A percentile compares a stretch with the other conserved stretches of the same genome.
Conservation (phyloP, 441 rosid species). For the Erodium texanum region DNA sequence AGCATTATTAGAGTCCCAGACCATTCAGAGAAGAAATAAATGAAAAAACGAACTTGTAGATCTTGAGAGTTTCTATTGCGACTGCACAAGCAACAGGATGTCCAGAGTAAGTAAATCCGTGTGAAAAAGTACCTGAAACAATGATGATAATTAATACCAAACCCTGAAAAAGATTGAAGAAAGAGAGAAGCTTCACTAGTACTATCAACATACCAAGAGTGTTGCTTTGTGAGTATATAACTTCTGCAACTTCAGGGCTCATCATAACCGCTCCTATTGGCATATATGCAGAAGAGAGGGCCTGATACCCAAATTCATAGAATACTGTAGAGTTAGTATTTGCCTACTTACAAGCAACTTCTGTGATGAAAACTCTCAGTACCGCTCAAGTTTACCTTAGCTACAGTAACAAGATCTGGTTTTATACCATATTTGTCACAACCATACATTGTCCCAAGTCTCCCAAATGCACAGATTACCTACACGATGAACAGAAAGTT, state of each 20-base stretch:
- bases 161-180: constrained; percentile 10
- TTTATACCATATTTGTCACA: constrained; percentile 77
- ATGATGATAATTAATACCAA: constrained; percentile 14
- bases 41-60: constrained; percentile 52
- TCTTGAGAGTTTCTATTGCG: constrained; percentile 69
- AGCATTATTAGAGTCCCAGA: too few relatives aligned
- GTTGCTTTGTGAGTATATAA: constrained; percentile 83
- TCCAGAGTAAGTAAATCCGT: constrained; percentile 96
- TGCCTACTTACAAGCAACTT: background rate
- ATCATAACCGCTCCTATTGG: constrained; percentile 87
- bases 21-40: background rate
- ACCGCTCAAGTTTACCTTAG: constrained; percentile 38
- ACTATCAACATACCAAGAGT: constrained; percentile 48
- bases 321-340: background rate
- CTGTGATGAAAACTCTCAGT: background rate
- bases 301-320: constrained; percentile 33
- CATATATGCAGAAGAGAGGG: constrained; percentile 84
- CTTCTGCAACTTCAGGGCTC: constrained; percentile 76
- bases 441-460: constrained; percentile 97
- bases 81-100: constrained; percentile 94
- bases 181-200: constrained; percentile 1
- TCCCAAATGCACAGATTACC: constrained; percentile 98
- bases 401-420: constrained; percentile 81
- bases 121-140: constrained; percentile 62
- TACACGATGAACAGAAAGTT: constrained; percentile 21